A percentile compares a stretch with the other conserved stretches of the same genome.
These are phyloP conservation scores for Hirschfeldia incana DNA, from an alignment of 345 rosid genomes.

Conservation along the genomic window DNA sequence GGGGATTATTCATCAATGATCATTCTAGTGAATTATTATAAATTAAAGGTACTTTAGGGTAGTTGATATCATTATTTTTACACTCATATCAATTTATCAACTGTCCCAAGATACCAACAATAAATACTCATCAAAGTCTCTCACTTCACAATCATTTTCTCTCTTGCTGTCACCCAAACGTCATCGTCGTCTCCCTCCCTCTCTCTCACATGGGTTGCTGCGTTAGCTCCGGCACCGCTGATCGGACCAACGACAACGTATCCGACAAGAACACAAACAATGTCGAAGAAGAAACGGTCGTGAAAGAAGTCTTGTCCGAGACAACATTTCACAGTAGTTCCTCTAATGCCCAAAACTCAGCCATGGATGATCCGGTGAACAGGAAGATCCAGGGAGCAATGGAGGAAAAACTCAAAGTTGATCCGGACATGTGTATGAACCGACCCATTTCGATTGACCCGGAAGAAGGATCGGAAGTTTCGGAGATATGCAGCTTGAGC, in stretches of 20 bases:
- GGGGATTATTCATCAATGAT: background rate
- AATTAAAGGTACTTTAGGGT: constrained; percentile 24
- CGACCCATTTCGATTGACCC: constrained; percentile 13
- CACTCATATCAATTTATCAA: constrained; percentile 12
- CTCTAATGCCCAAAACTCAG: background rate
- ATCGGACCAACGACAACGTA: constrained; percentile 11
- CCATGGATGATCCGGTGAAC: constrained; percentile 28
- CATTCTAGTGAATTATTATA: constrained; percentile 17
- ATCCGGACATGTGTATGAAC: constrained; percentile 7
- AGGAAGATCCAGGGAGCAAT: constrained; percentile 32
- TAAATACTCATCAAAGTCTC: constrained; percentile 29
- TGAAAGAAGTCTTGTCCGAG: constrained; percentile 81
- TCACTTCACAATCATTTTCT: constrained; percentile 31
- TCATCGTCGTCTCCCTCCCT: constrained; percentile 10
- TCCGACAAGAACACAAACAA: constrained; percentile 29
- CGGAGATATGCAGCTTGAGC: constrained; percentile 73
- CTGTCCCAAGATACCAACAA: constrained; percentile 33
- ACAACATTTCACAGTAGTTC: constrained; percentile 41
- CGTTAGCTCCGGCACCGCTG: constrained; percentile 43
- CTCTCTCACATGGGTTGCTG: constrained; percentile 73
- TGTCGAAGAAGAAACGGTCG: constrained; percentile 72
- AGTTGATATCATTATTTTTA: constrained; percentile 1
- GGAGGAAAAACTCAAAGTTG: constrained; percentile 2
- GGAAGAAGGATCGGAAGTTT: constrained; percentile 53
- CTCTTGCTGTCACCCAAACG: constrained; percentile 27